Conservation (phyloP, 441 rosid genomes). For the Erodium texanum region DNA sequence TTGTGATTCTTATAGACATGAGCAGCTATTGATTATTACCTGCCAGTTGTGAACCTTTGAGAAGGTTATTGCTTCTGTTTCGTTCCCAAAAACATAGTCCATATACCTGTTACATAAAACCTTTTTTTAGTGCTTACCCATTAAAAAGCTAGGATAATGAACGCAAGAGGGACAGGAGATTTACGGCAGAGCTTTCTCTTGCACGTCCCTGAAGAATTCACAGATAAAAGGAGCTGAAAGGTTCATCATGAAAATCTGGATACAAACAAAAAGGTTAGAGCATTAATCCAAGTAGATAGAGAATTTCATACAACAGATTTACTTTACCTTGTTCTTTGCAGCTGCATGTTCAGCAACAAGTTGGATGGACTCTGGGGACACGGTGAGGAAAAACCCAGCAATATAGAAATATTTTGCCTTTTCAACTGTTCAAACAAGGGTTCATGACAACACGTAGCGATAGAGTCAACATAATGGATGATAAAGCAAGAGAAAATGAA, state of each 20-base stretch:
- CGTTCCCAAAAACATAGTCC: conserved; percentile 88
- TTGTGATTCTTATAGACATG: no score
- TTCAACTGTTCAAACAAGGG: conserved; percentile 51
- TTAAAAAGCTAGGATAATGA: not conserved
- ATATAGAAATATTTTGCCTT: conserved; percentile 83
- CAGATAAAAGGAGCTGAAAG: conserved; percentile 97
- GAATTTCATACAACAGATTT: not conserved
- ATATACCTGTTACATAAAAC: conserved; percentile 42
- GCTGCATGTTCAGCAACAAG: conserved; percentile 92
- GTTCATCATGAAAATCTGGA: conserved; percentile 76
- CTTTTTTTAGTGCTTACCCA: not conserved
- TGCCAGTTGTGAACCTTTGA: conserved; percentile 92
- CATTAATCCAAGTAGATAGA: not conserved
- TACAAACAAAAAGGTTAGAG: conserved; percentile 10
- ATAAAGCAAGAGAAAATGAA: not conserved
- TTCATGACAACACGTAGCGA: not conserved
- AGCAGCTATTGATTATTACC: conserved; percentile 29
- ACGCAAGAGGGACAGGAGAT: conserved; percentile 11
- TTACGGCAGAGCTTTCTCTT: conserved; percentile 70
- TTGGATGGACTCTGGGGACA: conserved; percentile 79
- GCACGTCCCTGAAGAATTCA: conserved; percentile 88
- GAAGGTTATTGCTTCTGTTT: conserved; percentile 85
- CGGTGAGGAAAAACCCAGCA: conserved; percentile 97
- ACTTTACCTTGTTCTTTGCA: conserved; percentile 73
- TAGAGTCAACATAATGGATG: not conserved